Evolutionary conservation across 2,329 filamentous ascomycete genomes (phyloP).

Genomic region (Cercospora sp.): DNA sequence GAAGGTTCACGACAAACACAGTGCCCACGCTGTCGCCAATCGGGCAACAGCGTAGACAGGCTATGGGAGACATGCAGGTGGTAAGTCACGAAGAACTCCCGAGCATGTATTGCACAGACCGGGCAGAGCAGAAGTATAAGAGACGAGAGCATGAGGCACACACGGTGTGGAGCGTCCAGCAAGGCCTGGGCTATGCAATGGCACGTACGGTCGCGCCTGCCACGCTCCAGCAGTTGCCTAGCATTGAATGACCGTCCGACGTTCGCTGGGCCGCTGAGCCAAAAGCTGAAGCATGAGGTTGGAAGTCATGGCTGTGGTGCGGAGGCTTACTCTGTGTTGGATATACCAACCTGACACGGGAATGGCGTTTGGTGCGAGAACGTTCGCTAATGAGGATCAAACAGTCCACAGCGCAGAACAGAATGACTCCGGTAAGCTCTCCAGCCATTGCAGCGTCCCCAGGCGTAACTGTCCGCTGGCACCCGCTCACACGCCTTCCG

Average conservation of each 20-base stretch:
- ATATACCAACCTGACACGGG: background rate
- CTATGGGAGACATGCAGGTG: slow-evolving; percentile 48
- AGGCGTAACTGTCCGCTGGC: background rate
- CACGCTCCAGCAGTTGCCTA: background rate
- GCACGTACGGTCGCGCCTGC: background rate
- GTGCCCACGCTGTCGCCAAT: slow-evolving; percentile 67
- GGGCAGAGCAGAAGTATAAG: background rate
- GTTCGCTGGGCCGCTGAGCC: background rate
- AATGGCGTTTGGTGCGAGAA: slow-evolving; percentile 3
- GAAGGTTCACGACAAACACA: slow-evolving; percentile 89
- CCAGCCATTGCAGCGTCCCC: background rate
- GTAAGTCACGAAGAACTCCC: slow-evolving; percentile 31
- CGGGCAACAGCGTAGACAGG: slow-evolving; percentile 56
- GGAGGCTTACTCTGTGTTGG: background rate
- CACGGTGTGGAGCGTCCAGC: background rate
- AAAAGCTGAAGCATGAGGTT: background rate
- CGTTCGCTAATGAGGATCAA: slow-evolving; percentile 1
- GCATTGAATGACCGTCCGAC: background rate
- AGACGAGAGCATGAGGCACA: background rate
- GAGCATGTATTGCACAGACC: background rate
- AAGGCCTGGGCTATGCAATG: background rate
- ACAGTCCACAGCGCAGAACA: slow-evolving; percentile 52
- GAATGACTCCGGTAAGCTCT: slow-evolving; percentile 73
- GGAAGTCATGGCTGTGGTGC: background rate
- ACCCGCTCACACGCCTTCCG: background rate